phyloP scores from a whole-genome alignment of 768 basidiomycete species.

The Serendipita sp. region DNA sequence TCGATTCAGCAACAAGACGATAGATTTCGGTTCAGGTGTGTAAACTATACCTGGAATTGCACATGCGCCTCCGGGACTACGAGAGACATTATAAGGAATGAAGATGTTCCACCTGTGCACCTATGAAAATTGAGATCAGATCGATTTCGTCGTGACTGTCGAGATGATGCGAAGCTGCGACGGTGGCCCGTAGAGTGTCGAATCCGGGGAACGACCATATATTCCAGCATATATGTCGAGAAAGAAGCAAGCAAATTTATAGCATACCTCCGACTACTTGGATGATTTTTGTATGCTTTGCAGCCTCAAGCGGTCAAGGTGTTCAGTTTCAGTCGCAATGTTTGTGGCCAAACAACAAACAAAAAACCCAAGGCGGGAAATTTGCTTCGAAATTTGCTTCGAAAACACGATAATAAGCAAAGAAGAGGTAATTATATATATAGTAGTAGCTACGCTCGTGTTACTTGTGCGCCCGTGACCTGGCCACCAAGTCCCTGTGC shows the following conservation, averaged over 20 bases:
- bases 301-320: background rate
- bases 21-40: background rate
- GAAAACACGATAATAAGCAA: background rate
- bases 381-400: background rate
- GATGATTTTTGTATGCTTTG: background rate
- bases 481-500: slow-evolving; percentile 53
- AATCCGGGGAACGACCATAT: background rate
- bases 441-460: background rate
- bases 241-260: background rate
- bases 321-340: background rate
- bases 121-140: background rate
- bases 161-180: background rate
- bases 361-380: too few species aligned
- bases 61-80: slow-evolving; percentile 90
- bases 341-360: background rate
- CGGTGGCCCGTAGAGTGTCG: background rate
- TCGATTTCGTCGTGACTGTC: background rate
- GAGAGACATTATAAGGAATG: slow-evolving; percentile 63
- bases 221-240: background rate
- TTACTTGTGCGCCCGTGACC: slow-evolving; percentile 8
- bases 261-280: background rate
- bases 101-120: background rate
- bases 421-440: background rate
- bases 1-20: slow-evolving; percentile 5
- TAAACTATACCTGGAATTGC: slow-evolving; percentile 68